A percentile compares a stretch with the other conserved stretches of the same genome.
Evolutionary conservation across 1,284 basidiomycete species (phyloP).

Genomic region (Cryptococcus hybrid): DNA sequence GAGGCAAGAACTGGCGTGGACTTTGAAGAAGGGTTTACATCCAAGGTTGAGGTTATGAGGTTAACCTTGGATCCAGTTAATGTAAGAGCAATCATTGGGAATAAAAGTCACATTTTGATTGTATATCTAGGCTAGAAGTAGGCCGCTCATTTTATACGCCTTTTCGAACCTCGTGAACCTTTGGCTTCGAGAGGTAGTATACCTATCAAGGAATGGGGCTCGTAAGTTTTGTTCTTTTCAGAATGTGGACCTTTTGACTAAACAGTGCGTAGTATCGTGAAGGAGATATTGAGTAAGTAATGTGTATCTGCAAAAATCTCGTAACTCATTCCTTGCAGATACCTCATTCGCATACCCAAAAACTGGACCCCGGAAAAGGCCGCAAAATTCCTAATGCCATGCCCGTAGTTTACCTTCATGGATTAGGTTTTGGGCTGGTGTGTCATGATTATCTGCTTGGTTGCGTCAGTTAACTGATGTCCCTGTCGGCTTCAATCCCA

Average conservation of each 20-base stretch:
- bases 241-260: slow-evolving; percentile 5
- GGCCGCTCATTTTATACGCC: slow-evolving; percentile 72
- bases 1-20: slow-evolving; percentile 69
- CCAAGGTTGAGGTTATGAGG: slow-evolving; percentile 59
- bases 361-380: slow-evolving; percentile 66
- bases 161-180: slow-evolving; percentile 59
- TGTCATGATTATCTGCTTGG: not conserved
- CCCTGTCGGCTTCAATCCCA: slow-evolving; percentile 60
- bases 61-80: slow-evolving; percentile 77
- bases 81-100: slow-evolving; percentile 50
- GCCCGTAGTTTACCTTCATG: slow-evolving; percentile 82
- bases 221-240: slow-evolving; percentile 7
- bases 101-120: not conserved
- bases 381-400: too few species aligned
- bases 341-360: slow-evolving; percentile 67
- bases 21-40: slow-evolving; percentile 64
- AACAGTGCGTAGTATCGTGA: slow-evolving; percentile 28
- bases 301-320: not conserved
- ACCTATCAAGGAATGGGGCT: slow-evolving; percentile 34
- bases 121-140: slow-evolving; percentile 40
- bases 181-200: slow-evolving; percentile 27
- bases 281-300: slow-evolving; percentile 50
- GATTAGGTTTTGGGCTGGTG: slow-evolving; percentile 72
- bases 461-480: not conserved
- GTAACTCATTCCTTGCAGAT: slow-evolving; percentile 54